Evolutionary conservation across 2,329 filamentous ascomycete species (phyloP).

Genomic region (Aspergillus udagawae): DNA sequence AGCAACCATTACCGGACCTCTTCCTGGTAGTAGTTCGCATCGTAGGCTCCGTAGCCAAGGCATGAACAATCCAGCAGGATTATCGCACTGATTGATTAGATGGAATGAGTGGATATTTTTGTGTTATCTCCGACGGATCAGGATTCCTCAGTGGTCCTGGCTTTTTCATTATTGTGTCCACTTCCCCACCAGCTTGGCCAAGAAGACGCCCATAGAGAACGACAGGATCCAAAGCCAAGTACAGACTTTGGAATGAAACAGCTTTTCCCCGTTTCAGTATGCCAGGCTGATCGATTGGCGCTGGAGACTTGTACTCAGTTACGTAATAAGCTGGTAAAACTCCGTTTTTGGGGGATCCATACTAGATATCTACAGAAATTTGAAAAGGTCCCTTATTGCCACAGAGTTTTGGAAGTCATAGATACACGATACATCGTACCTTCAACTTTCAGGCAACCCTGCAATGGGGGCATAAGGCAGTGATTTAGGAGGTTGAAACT

Average conservation of each 20-base stretch:
- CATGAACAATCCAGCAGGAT: background rate
- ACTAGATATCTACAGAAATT: too few relatives aligned
- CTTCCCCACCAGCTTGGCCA: background rate
- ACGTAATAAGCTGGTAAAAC: background rate
- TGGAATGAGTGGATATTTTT: slow-evolving; percentile 20
- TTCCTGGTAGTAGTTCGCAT: background rate
- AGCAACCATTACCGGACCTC: background rate
- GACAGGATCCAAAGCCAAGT: background rate
- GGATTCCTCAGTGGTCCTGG: background rate
- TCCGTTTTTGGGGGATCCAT: too few relatives aligned
- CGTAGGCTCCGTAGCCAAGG: background rate
- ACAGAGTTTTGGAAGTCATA: too few relatives aligned
- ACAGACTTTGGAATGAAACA: background rate
- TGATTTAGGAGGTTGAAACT: too few relatives aligned
- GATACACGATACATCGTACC: too few relatives aligned
- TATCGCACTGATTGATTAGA: slow-evolving; percentile 21
- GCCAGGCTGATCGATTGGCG: background rate
- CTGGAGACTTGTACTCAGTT: background rate
- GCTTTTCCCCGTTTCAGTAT: background rate
- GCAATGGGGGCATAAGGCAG: too few relatives aligned
- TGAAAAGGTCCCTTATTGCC: too few relatives aligned
- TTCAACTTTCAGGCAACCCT: too few relatives aligned
- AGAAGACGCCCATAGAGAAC: background rate
- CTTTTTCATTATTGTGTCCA: background rate
- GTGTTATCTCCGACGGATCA: background rate